These are phyloP conservation scores for Tuber brumale DNA, from an alignment of 495 filamentous ascomycete genomes.

Conservation along the genomic window DNA sequence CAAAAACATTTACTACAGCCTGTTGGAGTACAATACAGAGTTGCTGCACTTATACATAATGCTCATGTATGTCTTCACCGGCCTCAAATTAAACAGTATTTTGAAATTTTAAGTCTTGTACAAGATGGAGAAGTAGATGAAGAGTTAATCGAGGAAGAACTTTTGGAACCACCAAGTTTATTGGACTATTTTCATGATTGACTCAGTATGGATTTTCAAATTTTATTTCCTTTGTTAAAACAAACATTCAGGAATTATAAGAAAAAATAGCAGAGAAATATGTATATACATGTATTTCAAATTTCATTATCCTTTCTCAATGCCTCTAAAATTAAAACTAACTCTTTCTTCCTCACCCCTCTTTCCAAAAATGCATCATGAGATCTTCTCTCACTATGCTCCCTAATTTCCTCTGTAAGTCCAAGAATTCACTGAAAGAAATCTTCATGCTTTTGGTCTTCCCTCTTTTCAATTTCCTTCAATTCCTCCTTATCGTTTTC, in stretches of 20 bases:
- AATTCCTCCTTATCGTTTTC: not conserved
- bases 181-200: not conserved
- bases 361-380: not conserved
- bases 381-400: not conserved
- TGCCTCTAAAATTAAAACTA: not conserved
- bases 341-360: not conserved
- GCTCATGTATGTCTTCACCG: no score
- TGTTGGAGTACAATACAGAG: no score
- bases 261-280: not conserved
- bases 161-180: not conserved
- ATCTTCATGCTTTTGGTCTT: not conserved
- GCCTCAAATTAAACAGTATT: no score
- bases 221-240: no score
- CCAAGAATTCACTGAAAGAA: not conserved
- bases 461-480: not conserved
- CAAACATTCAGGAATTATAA: not conserved
- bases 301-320: not conserved
- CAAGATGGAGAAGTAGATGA: no score
- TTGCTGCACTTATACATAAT: no score
- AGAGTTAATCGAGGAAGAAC: not conserved
- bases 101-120: no score
- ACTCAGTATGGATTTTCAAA: not conserved
- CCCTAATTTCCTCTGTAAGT: not conserved
- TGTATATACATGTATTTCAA: not conserved
- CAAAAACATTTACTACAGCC: no score